phyloP scores from a whole-genome alignment of 805 yeast genomes.

The Candida nonsorbophila region DNA sequence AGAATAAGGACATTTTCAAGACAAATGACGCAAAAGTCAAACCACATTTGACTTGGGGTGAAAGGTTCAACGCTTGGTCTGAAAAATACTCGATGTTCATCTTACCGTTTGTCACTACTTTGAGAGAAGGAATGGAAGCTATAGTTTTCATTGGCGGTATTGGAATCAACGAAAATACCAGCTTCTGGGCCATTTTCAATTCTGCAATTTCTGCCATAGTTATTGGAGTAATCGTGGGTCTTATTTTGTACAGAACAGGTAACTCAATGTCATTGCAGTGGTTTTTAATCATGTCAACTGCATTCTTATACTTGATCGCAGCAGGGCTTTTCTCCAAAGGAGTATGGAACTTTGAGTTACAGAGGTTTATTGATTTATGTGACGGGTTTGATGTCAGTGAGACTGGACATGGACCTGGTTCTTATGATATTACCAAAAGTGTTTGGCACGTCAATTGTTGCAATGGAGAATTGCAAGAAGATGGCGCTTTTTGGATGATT shows the following conservation, averaged over 20 bases:
- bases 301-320: conserved; percentile 77
- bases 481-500: conserved; percentile 73
- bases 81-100: conserved; percentile 33
- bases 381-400: conserved; percentile 83
- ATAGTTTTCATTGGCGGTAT: conserved; percentile 90
- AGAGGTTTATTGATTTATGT: conserved; percentile 66
- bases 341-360: conserved; percentile 85
- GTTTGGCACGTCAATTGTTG: conserved; percentile 97
- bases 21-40: conserved; percentile 7
- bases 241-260: conserved; percentile 69
- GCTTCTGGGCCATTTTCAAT: conserved; percentile 53
- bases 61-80: conserved; percentile 6
- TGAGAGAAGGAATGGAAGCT: conserved; percentile 89
- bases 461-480: conserved; percentile 79
- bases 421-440: conserved; percentile 71
- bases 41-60: conserved; percentile 1
- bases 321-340: conserved; percentile 86
- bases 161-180: conserved; percentile 30
- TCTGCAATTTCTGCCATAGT: conserved; percentile 49
- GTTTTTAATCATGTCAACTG: conserved; percentile 69
- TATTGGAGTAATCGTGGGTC: conserved; percentile 61
- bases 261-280: conserved; percentile 69
- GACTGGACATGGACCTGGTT: conserved; percentile 90
- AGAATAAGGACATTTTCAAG: conserved; percentile 14
- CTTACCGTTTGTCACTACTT: conserved; percentile 78